Percentiles rank a stretch among this genome's conserved stretches.
These are phyloP conservation scores for Acanthamoeba culbertsoni DNA, from an alignment of 208 protist genomes.

Conservation along the genomic window DNA sequence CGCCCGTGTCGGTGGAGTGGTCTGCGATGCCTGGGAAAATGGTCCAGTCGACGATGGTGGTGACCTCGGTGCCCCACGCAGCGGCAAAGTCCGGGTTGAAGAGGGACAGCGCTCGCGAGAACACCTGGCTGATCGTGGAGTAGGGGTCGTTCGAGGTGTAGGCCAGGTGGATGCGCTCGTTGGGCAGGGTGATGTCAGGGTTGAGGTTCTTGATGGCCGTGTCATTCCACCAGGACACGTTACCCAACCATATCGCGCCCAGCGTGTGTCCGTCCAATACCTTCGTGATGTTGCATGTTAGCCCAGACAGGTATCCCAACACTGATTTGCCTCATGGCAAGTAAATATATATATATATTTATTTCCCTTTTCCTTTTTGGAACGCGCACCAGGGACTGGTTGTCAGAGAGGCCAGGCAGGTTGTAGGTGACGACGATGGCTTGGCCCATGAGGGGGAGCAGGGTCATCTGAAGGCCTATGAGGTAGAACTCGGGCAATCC, in stretches of 20 bases:
- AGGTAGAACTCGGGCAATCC: background rate
- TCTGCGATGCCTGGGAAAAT: background rate
- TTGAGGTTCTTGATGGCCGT: background rate
- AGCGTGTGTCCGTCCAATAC: background rate
- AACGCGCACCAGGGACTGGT: background rate
- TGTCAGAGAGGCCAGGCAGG: background rate
- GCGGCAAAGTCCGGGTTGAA: background rate
- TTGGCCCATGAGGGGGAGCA: background rate
- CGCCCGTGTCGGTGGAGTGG: background rate
- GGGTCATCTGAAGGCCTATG: background rate
- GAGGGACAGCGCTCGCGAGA: background rate
- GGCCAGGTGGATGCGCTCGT: background rate
- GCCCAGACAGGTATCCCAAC: too few species aligned
- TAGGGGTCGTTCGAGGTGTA: slow-evolving; percentile 1
- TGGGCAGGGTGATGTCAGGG: background rate
- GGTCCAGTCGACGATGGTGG: background rate
- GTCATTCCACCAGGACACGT: background rate
- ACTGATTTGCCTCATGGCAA: too few species aligned
- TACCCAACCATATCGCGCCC: background rate
- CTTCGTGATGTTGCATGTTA: background rate
- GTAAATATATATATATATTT: background rate
- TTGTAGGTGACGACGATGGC: slow-evolving; percentile 22
- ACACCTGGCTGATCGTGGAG: background rate
- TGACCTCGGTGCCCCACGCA: background rate
- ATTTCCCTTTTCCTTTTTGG: background rate